Evolutionary conservation across 495 filamentous ascomycete genomes (phyloP).

Genomic region (Xylaria flabelliformis): DNA sequence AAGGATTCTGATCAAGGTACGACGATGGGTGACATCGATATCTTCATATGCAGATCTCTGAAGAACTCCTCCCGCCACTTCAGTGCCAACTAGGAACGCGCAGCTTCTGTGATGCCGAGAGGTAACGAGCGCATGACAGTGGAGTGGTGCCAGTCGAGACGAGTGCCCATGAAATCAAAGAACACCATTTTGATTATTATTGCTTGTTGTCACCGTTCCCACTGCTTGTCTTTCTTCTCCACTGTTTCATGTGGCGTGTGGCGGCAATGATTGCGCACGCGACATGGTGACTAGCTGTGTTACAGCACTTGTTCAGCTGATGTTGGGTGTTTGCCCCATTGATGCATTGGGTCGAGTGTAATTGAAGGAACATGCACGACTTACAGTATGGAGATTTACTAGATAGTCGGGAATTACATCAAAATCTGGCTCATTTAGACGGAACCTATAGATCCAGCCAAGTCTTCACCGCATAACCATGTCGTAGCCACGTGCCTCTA

Average conservation of each 20-base stretch:
- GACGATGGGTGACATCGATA: slow-evolving; percentile 55
- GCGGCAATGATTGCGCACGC: slow-evolving; percentile 21
- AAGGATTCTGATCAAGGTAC: slow-evolving; percentile 46
- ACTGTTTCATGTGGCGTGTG: not conserved
- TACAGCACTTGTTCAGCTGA: not conserved
- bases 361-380: not conserved
- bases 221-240: too few species aligned
- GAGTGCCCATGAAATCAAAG: slow-evolving; percentile 58
- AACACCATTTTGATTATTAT: slow-evolving; percentile 49
- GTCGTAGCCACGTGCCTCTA: slow-evolving; percentile 15
- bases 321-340: not conserved
- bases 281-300: slow-evolving; percentile 24
- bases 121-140: slow-evolving; percentile 40
- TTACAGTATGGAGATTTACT: too few species aligned
- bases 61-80: slow-evolving; percentile 59
- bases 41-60: slow-evolving; percentile 53
- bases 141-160: slow-evolving; percentile 50
- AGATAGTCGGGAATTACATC: not conserved
- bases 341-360: not conserved
- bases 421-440: not conserved
- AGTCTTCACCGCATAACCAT: slow-evolving; percentile 15
- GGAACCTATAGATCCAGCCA: not conserved
- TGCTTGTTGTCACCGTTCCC: too few species aligned
- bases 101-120: slow-evolving; percentile 31
- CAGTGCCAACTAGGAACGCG: slow-evolving; percentile 50